phyloP scores from a whole-genome alignment of 2,329 filamentous ascomycete species.

The Fusarium denticulatum region DNA sequence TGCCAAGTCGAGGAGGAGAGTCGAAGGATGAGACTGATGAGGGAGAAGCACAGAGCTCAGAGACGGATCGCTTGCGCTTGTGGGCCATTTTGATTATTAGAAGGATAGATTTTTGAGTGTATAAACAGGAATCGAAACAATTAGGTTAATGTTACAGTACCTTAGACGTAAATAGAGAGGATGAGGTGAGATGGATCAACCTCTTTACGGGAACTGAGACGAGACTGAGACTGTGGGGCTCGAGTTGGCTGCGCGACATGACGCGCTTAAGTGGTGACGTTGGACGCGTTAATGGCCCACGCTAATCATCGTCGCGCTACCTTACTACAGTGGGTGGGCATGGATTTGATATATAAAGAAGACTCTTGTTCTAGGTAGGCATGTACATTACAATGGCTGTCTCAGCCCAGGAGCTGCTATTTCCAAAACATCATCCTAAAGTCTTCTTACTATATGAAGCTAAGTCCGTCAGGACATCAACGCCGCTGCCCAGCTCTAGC shows the following conservation, averaged over 20 bases:
- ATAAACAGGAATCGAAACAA: not conserved
- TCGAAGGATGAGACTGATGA: constrained; percentile 56
- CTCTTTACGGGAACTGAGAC: not conserved
- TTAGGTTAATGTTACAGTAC: not conserved
- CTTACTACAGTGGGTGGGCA: no score
- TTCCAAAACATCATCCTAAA: no score
- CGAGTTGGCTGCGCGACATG: constrained; percentile 29
- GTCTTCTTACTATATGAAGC: no score
- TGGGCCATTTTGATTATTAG: constrained; percentile 50
- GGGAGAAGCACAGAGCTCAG: constrained; percentile 62
- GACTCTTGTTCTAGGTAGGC: no score
- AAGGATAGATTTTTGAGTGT: accelerated
- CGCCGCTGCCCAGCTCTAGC: no score
- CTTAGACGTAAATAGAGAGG: not conserved
- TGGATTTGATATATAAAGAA: no score
- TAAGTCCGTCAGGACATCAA: no score
- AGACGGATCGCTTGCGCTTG: constrained; percentile 72
- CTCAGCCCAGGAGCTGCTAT: no score
- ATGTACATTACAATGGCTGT: no score
- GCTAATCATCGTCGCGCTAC: no score
- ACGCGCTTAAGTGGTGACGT: constrained; percentile 21
- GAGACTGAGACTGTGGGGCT: not conserved
- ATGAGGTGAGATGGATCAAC: constrained; percentile 17
- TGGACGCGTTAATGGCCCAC: constrained; percentile 16
- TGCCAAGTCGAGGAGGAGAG: constrained; percentile 46